These are phyloP conservation scores for Pythium sp. DNA, from an alignment of 352 stramenopile species.

Conservation along the genomic window DNA sequence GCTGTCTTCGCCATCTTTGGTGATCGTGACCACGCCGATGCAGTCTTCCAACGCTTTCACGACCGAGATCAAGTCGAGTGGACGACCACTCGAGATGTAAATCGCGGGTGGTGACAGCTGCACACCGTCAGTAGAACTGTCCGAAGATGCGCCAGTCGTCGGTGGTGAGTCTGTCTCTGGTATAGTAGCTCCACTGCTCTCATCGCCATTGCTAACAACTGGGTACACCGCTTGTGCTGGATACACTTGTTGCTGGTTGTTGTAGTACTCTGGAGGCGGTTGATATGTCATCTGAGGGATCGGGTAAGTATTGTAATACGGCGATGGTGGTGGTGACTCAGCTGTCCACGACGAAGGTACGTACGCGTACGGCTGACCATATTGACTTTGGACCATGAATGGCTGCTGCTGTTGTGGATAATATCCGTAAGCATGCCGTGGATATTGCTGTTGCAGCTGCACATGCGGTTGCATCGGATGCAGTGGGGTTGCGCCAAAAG, in stretches of 20 bases:
- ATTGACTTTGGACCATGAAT: constrained; percentile 1
- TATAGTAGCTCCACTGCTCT: background rate
- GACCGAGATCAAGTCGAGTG: constrained; percentile 47
- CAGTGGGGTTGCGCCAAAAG: background rate
- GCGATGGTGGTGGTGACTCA: background rate
- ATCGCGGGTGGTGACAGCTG: constrained; percentile 25
- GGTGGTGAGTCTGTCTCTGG: constrained; percentile 8
- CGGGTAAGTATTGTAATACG: constrained; percentile 8
- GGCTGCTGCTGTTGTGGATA: constrained; percentile 23
- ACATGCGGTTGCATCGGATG: constrained; percentile 1
- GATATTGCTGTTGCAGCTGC: constrained; percentile 9
- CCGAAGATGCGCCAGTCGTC: background rate
- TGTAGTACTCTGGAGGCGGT: constrained; percentile 8
- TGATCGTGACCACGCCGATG: constrained; percentile 48
- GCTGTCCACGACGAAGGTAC: background rate
- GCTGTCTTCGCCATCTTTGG: constrained; percentile 34
- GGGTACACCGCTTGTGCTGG: constrained; percentile 1
- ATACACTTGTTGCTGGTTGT: background rate
- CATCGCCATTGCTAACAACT: background rate
- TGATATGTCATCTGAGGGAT: background rate
- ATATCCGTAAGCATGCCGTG: constrained; percentile 24
- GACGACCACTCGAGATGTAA: constrained; percentile 43
- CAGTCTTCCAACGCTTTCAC: constrained; percentile 49
- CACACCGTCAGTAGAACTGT: constrained; percentile 9
- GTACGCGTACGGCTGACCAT: background rate